Percentiles rank a stretch among this genome's conserved stretches.
These are phyloP conservation scores for Penicillium cosmopolitanum DNA, from an alignment of 495 filamentous ascomycete genomes.

Conservation along the genomic window DNA sequence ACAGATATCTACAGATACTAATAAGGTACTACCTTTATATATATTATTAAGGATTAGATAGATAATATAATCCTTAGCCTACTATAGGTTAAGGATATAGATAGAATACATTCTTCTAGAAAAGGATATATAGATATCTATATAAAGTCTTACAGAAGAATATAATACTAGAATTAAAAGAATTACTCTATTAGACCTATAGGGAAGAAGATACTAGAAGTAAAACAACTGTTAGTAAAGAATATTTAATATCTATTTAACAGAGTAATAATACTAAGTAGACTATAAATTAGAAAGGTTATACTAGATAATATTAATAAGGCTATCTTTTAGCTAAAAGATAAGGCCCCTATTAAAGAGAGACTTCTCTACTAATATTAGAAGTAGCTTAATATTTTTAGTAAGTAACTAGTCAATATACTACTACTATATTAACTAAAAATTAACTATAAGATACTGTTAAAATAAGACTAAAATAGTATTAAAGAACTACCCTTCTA, in stretches of 20 bases:
- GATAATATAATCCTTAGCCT: neutral
- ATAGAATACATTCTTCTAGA: conserved; percentile 12
- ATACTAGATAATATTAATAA: neutral
- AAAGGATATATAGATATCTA: conserved; percentile 22
- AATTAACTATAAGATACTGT: neutral
- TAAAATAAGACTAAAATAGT: neutral
- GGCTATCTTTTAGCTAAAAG: neutral
- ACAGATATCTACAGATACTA: neutral
- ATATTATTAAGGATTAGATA: neutral
- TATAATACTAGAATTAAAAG: too few species aligned
- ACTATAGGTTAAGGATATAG: neutral
- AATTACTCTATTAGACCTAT: conserved; percentile 1
- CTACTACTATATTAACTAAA: neutral
- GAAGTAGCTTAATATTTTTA: neutral
- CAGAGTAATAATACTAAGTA: neutral
- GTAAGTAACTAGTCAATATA: neutral
- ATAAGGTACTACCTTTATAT: neutral
- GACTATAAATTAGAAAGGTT: neutral
- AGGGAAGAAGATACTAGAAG: conserved; percentile 8
- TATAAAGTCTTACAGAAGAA: neutral
- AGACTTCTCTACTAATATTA: neutral
- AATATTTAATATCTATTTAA: neutral
- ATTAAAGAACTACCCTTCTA: neutral
- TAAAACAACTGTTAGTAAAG: neutral
- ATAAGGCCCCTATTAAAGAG: neutral